Evolutionary conservation across 495 filamentous ascomycete genomes (phyloP).

Genomic region (Evernia prunastri): DNA sequence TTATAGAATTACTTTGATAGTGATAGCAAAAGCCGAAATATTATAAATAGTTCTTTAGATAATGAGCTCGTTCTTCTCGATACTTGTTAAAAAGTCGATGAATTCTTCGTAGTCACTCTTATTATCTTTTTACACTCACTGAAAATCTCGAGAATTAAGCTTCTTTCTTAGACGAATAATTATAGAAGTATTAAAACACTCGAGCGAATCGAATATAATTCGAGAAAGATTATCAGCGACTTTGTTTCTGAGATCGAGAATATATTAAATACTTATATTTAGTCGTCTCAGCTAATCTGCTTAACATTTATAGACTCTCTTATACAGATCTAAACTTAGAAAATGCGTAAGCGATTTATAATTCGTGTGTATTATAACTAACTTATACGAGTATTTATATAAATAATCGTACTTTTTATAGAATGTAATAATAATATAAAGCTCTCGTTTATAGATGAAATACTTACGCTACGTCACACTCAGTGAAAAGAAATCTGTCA

Average conservation of each 20-base stretch:
- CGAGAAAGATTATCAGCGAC: background rate
- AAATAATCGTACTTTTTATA: conserved; percentile 18
- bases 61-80: no score
- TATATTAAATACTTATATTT: background rate
- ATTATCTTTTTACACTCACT: no score
- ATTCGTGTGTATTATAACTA: conserved; percentile 9
- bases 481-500: background rate
- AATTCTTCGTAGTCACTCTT: no score
- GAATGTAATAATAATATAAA: conserved; percentile 17
- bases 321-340: background rate
- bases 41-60: no score
- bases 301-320: no score
- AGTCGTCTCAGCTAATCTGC: background rate
- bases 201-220: background rate
- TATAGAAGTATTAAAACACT: no score
- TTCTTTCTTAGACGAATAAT: no score
- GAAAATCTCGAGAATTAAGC: no score
- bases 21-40: no score
- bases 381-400: conserved; percentile 9
- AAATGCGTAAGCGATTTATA: conserved; percentile 11
- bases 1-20: no score
- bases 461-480: conserved; percentile 3
- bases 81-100: no score
- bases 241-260: conserved; percentile 1
- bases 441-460: conserved; percentile 10